Evolutionary conservation across 1,284 basidiomycete species (phyloP).

Genomic region (Schizophyllum amplum): DNA sequence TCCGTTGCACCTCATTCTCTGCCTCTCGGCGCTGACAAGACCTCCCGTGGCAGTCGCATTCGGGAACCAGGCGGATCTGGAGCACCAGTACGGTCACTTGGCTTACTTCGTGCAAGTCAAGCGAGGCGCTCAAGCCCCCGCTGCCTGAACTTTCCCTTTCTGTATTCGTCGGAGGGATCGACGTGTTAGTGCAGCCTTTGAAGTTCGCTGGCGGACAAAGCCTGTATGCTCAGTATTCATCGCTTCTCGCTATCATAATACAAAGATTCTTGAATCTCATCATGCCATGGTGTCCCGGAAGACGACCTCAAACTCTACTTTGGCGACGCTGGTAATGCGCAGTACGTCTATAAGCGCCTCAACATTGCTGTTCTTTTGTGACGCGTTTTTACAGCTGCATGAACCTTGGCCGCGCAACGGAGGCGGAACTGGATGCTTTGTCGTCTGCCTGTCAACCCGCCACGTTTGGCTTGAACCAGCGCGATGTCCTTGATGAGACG

Average conservation of each 20-base stretch:
- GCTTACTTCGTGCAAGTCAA: slow-evolving; percentile 2
- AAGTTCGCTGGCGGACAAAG: no score
- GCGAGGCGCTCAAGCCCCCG: background rate
- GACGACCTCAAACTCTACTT: background rate
- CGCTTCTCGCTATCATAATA: no score
- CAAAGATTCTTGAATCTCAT: no score
- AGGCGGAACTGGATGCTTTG: background rate
- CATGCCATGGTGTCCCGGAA: background rate
- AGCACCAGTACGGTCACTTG: slow-evolving; percentile 16
- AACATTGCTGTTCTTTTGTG: background rate
- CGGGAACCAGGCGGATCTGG: slow-evolving; percentile 18
- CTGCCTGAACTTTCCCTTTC: background rate
- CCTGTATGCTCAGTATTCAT: no score
- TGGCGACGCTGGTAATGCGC: background rate
- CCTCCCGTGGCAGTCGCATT: slow-evolving; percentile 9
- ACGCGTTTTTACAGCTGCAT: background rate
- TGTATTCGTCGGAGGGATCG: no score
- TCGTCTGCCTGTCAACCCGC: slow-evolving; percentile 16
- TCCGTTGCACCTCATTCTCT: no score
- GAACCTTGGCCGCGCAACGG: slow-evolving; percentile 4
- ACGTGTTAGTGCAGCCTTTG: no score
- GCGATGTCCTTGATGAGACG: slow-evolving; percentile 5
- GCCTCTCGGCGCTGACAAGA: no score
- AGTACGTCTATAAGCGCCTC: background rate
- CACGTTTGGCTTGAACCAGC: slow-evolving; percentile 5